Conservation (phyloP, 495 filamentous ascomycete species). For the Annulohypoxylon stygium region DNA sequence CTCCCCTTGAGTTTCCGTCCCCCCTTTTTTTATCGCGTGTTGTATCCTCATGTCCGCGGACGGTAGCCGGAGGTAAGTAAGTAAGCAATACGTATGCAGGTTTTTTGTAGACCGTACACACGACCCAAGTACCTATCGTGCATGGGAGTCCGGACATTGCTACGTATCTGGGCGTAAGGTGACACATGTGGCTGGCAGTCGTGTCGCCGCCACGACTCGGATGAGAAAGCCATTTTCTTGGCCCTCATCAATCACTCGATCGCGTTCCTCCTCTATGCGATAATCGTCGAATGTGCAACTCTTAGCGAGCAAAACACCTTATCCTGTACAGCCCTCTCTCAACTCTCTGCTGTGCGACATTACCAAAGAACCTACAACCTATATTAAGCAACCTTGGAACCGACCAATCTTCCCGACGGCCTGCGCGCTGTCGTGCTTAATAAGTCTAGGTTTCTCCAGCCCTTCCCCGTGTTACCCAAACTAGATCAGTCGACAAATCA, state of each 20-base stretch:
- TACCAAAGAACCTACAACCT: constrained; percentile 32
- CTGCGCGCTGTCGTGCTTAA: constrained; percentile 29
- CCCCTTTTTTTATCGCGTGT: constrained; percentile 24
- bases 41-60: constrained; percentile 20
- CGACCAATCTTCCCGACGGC: constrained; percentile 31
- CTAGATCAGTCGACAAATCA: constrained; percentile 43
- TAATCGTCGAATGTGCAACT: constrained; percentile 32
- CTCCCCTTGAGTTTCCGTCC: neutral
- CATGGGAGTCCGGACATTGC: constrained; percentile 5
- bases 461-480: constrained; percentile 39
- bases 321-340: constrained; percentile 16
- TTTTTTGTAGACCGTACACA: neutral
- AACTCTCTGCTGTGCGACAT: constrained; percentile 36
- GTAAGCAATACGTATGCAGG: neutral
- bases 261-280: neutral
- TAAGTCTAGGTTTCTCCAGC: constrained; percentile 19
- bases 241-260: constrained; percentile 22
- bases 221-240: constrained; percentile 25
- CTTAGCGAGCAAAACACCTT: constrained; percentile 15
- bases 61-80: constrained; percentile 18
- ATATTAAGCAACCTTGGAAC: constrained; percentile 31
- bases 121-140: neutral
- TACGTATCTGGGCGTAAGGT: constrained; percentile 8
- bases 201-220: constrained; percentile 22
- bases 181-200: constrained; percentile 31